Percentiles rank a stretch among this genome's conserved stretches.
phyloP scores from a whole-genome alignment of 1,139 yeast genomes.

The Saccharomyces pastorianus region DNA sequence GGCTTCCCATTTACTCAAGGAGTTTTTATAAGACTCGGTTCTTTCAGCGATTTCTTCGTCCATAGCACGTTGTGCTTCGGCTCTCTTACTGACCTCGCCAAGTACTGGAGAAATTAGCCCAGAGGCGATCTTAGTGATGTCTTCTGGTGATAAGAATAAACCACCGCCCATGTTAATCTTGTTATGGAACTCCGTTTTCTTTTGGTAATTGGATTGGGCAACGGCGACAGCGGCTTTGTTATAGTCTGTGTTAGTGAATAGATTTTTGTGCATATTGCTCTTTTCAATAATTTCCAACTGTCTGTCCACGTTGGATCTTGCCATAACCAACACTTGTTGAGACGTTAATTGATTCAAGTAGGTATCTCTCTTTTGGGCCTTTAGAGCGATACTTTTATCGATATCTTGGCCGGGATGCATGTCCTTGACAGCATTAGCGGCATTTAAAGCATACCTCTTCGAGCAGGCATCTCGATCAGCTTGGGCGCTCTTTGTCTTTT shows the following conservation, averaged over 20 bases:
- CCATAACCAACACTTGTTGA: slow-evolving; percentile 51
- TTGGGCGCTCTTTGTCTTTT: slow-evolving; percentile 5
- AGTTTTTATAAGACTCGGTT: slow-evolving; percentile 6
- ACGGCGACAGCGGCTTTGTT: slow-evolving; percentile 46
- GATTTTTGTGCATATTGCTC: slow-evolving; percentile 31
- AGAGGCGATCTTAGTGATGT: slow-evolving; percentile 75
- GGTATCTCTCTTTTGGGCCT: slow-evolving; percentile 15
- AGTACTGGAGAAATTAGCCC: slow-evolving; percentile 81
- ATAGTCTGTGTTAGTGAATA: slow-evolving; percentile 33
- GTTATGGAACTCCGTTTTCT: slow-evolving; percentile 16
- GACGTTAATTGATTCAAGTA: slow-evolving; percentile 27
- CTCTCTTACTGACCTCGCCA: slow-evolving; percentile 63
- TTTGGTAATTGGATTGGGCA: slow-evolving; percentile 48
- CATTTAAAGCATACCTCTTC: slow-evolving; percentile 35
- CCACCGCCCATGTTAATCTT: slow-evolving; percentile 82
- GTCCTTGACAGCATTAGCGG: slow-evolving; percentile 42
- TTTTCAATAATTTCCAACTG: slow-evolving; percentile 40
- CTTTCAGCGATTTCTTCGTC: slow-evolving; percentile 47
- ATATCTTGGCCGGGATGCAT: slow-evolving; percentile 16
- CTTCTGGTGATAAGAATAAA: slow-evolving; percentile 62
- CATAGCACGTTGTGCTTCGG: slow-evolving; percentile 58
- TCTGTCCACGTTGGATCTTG: slow-evolving; percentile 50
- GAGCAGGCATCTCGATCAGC: neutral
- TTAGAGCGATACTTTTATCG: slow-evolving; percentile 13
- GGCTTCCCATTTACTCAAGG: slow-evolving; percentile 8